Evolutionary conservation across 768 basidiomycete species (phyloP).

Genomic region (Polyporus arcularius): DNA sequence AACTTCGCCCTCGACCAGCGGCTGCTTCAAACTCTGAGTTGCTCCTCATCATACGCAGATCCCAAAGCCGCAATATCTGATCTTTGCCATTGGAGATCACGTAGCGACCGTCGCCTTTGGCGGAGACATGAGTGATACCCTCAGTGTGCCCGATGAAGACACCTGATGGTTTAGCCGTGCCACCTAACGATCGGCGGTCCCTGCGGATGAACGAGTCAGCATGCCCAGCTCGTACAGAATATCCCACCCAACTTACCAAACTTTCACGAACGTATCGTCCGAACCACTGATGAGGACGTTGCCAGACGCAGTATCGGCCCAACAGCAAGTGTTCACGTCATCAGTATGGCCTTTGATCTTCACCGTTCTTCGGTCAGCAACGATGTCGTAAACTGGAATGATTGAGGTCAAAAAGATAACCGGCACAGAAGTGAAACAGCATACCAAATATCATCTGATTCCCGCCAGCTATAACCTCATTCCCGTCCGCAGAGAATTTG

Average conservation of each 20-base stretch:
- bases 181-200: slow-evolving; percentile 52
- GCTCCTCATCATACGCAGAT: slow-evolving; percentile 88
- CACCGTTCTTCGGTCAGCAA: slow-evolving; percentile 75
- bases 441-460: slow-evolving; percentile 77
- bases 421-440: background rate
- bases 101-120: slow-evolving; percentile 96
- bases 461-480: slow-evolving; percentile 93
- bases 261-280: slow-evolving; percentile 92
- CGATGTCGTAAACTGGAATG: slow-evolving; percentile 84
- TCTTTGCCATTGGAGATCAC: slow-evolving; percentile 96
- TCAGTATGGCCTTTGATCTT: slow-evolving; percentile 85
- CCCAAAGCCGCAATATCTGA: slow-evolving; percentile 89
- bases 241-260: slow-evolving; percentile 66
- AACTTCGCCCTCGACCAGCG: slow-evolving; percentile 43
- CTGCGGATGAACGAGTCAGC: slow-evolving; percentile 28
- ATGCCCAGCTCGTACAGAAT: background rate
- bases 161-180: slow-evolving; percentile 77
- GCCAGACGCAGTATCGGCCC: slow-evolving; percentile 90
- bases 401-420: background rate
- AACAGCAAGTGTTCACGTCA: slow-evolving; percentile 95
- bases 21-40: slow-evolving; percentile 66
- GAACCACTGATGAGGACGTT: slow-evolving; percentile 95
- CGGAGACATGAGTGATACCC: slow-evolving; percentile 91
- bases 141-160: slow-evolving; percentile 95
- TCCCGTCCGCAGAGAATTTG: slow-evolving; percentile 94